These are phyloP conservation scores for Fusarium bactridioides DNA, from an alignment of 2,329 filamentous ascomycete species.

Conservation along the genomic window DNA sequence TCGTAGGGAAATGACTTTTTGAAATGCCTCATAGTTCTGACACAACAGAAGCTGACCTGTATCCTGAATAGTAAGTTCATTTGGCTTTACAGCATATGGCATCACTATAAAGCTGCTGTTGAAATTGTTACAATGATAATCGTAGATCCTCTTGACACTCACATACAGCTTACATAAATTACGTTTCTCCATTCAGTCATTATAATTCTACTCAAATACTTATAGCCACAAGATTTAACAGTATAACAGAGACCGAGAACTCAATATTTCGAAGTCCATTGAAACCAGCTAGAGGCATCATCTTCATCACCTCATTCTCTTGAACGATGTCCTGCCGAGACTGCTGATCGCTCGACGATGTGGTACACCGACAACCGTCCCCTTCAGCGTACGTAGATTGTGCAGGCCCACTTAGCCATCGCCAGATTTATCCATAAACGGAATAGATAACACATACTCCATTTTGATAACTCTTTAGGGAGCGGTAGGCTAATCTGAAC, in stretches of 20 bases:
- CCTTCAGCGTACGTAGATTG: too few relatives aligned
- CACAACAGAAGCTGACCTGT: fast-evolving
- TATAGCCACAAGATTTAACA: fast-evolving
- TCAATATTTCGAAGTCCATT: fast-evolving
- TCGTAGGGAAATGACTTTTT: fast-evolving
- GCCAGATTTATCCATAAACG: too few relatives aligned
- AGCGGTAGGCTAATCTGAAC: too few relatives aligned
- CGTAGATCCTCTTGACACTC: fast-evolving
- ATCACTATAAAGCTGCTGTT: fast-evolving
- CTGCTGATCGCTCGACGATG: too few relatives aligned
- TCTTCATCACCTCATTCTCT: fast-evolving
- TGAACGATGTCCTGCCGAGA: fast-evolving
- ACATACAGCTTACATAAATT: too few relatives aligned
- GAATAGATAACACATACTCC: too few relatives aligned
- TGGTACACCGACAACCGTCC: too few relatives aligned
- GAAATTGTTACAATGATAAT: fast-evolving
- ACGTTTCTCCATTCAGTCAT: too few relatives aligned
- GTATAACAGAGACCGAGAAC: fast-evolving
- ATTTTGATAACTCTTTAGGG: fast-evolving
- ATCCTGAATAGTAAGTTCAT: too few relatives aligned
- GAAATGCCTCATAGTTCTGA: too few relatives aligned
- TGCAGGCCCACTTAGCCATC: too few relatives aligned
- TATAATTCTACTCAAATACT: fast-evolving
- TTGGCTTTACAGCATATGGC: fast-evolving
- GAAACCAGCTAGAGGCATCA: too few relatives aligned